phyloP scores from a whole-genome alignment of 2,329 filamentous ascomycete genomes.

The Colletotrichum cereale region DNA sequence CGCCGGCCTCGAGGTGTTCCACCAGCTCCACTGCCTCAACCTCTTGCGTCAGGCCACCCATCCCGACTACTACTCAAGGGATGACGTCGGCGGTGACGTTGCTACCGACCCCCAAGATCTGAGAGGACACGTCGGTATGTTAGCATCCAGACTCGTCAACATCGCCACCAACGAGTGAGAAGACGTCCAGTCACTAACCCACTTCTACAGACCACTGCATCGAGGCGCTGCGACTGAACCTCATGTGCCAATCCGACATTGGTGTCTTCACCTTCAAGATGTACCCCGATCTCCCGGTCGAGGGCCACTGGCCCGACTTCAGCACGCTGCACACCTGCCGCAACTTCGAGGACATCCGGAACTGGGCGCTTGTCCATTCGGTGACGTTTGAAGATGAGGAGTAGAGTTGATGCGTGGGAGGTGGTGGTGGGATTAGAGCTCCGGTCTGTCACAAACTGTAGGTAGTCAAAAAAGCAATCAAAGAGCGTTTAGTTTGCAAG shows the following conservation, averaged over 20 bases:
- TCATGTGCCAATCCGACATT: constrained; percentile 68
- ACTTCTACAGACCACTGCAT: constrained; percentile 62
- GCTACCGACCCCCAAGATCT: constrained; percentile 57
- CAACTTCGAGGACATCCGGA: constrained; percentile 63
- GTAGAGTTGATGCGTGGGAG: constrained; percentile 20
- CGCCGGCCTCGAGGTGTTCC: constrained; percentile 70
- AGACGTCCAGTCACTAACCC: not conserved
- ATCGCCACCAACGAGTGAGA: not conserved
- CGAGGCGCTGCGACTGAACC: constrained; percentile 63
- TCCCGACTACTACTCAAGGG: constrained; percentile 60
- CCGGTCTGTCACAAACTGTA: not conserved
- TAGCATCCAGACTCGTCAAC: constrained; percentile 39
- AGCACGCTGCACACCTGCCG: constrained; percentile 66
- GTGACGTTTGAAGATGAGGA: constrained; percentile 61
- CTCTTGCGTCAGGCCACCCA: constrained; percentile 61
- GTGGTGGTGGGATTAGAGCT: not conserved
- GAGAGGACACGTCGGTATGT: constrained; percentile 56
- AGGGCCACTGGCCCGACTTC: constrained; percentile 67
- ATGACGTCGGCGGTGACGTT: constrained; percentile 61
- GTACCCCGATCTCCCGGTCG: constrained; percentile 58
- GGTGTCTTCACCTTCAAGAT: constrained; percentile 67
- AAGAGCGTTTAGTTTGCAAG: not conserved
- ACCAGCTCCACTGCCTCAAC: constrained; percentile 66
- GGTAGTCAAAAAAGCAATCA: not conserved
- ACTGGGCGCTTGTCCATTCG: constrained; percentile 66